Evolutionary conservation across 2,329 filamentous ascomycete genomes (phyloP).

Genomic region (Mycogone perniciosa): DNA sequence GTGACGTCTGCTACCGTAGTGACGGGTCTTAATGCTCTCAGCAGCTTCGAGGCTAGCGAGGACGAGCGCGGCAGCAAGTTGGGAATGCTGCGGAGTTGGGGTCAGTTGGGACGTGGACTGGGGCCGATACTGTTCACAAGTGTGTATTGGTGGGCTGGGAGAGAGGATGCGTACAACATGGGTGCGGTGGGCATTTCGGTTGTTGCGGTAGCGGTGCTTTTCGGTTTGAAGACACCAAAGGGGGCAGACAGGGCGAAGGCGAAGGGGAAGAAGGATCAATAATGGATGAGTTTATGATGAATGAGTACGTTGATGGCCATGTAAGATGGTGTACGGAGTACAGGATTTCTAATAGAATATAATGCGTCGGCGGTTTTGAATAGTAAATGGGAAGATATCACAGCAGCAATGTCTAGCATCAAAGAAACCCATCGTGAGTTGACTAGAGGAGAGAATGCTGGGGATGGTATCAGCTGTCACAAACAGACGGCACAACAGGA

Average conservation of each 20-base stretch:
- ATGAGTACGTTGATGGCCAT: neutral
- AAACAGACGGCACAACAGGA: neutral
- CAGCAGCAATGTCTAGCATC: too few species aligned
- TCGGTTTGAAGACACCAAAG: slow-evolving; percentile 60
- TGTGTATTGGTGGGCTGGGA: slow-evolving; percentile 96
- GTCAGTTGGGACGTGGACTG: slow-evolving; percentile 80
- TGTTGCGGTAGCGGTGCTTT: slow-evolving; percentile 66
- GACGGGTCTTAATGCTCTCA: slow-evolving; percentile 84
- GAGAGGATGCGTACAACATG: slow-evolving; percentile 75
- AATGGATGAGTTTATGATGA: neutral
- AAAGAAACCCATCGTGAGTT: too few species aligned
- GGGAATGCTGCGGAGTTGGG: slow-evolving; percentile 72
- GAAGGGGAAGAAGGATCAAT: slow-evolving; percentile 19
- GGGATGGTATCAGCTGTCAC: too few species aligned
- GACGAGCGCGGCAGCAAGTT: slow-evolving; percentile 80
- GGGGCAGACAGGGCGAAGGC: slow-evolving; percentile 13
- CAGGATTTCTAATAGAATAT: neutral
- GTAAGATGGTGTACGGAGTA: neutral
- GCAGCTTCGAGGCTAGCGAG: slow-evolving; percentile 78
- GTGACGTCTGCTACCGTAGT: slow-evolving; percentile 93
- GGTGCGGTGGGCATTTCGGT: slow-evolving; percentile 74
- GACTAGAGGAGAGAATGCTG: too few species aligned
- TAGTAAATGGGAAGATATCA: too few species aligned
- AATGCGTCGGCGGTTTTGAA: too few species aligned
- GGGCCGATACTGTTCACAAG: slow-evolving; percentile 89